Percentiles rank a stretch among this genome's conserved stretches.
Conservation (phyloP, 23 red algal genomes). For the Gracilaria domingensis region DNA sequence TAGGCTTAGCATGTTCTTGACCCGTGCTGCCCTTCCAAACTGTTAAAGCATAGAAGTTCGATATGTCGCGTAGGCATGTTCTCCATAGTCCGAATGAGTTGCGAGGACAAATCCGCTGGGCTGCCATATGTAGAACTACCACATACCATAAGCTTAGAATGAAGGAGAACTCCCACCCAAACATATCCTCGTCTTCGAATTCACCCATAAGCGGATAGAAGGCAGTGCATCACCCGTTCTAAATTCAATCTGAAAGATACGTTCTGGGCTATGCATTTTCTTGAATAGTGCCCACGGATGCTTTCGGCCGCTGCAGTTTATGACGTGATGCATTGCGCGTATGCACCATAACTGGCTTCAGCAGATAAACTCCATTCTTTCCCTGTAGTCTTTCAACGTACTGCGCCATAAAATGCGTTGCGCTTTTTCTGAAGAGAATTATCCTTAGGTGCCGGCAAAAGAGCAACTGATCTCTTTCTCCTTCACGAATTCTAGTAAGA, state of each 20-base stretch:
- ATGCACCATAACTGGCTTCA: slow-evolving; percentile 31
- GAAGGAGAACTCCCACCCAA: background rate
- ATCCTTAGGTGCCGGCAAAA: background rate
- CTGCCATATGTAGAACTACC: no score
- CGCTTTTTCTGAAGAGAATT: slow-evolving; percentile 17
- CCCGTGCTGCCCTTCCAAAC: no score
- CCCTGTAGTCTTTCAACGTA: slow-evolving; percentile 1
- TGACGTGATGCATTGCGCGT: slow-evolving; percentile 31
- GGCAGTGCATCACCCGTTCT: background rate
- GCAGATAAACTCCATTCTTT: background rate
- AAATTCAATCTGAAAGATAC: background rate
- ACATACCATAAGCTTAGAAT: background rate
- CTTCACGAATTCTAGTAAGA: slow-evolving; percentile 25
- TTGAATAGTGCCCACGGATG: slow-evolving; percentile 35
- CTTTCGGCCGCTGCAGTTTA: slow-evolving; percentile 25
- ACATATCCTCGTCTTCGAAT: background rate
- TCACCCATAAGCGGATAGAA: background rate
- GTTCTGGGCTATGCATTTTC: background rate
- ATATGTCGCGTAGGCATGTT: no score
- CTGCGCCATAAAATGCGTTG: slow-evolving; percentile 1
- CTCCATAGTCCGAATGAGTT: no score
- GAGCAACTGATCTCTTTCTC: slow-evolving; percentile 10
- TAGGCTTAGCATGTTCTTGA: no score
- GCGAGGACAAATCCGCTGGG: no score
- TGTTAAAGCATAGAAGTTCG: no score